Conservation (phyloP, 306 rosid species). For the Vigna unguiculata region DNA sequence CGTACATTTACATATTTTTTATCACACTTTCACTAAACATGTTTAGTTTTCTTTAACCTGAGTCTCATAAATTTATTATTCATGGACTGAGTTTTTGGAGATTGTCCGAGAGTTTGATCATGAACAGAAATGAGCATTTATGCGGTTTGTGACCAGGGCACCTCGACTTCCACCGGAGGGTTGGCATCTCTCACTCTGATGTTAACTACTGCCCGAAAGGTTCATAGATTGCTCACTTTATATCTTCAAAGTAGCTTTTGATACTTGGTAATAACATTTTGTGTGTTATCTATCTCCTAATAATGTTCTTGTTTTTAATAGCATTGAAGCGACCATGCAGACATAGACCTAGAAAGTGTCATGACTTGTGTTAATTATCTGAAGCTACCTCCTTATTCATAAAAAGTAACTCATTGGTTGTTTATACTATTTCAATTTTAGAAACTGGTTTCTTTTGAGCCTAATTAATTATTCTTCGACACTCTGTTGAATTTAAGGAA, state of each 20-base stretch:
- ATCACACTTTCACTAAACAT: neutral
- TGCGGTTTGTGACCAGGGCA: slow-evolving; percentile 95
- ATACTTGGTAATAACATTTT: slow-evolving; percentile 4
- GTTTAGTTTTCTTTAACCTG: slow-evolving; percentile 1
- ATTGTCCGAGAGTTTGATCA: slow-evolving; percentile 71
- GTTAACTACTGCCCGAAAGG: slow-evolving; percentile 94
- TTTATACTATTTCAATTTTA: slow-evolving; percentile 36
- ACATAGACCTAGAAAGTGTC: slow-evolving; percentile 89
- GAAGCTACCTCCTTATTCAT: slow-evolving; percentile 93
- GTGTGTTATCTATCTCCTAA: slow-evolving; percentile 11
- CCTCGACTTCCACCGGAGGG: slow-evolving; percentile 99
- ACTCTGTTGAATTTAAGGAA: slow-evolving; percentile 64
- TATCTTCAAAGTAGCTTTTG: neutral
- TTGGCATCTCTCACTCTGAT: slow-evolving; percentile 94
- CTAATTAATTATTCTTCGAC: neutral
- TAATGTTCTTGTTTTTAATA: slow-evolving; percentile 42
- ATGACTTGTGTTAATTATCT: slow-evolving; percentile 99
- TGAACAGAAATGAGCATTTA: slow-evolving; percentile 77
- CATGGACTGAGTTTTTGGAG: slow-evolving; percentile 78
- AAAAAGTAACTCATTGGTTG: slow-evolving; percentile 64
- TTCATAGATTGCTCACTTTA: slow-evolving; percentile 17
- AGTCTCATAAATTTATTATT: slow-evolving; percentile 17
- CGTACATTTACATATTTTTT: neutral
- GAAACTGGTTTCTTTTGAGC: slow-evolving; percentile 5
- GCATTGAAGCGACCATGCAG: slow-evolving; percentile 73